phyloP scores from a whole-genome alignment of 768 basidiomycete species.

The Boletus subparvulus region DNA sequence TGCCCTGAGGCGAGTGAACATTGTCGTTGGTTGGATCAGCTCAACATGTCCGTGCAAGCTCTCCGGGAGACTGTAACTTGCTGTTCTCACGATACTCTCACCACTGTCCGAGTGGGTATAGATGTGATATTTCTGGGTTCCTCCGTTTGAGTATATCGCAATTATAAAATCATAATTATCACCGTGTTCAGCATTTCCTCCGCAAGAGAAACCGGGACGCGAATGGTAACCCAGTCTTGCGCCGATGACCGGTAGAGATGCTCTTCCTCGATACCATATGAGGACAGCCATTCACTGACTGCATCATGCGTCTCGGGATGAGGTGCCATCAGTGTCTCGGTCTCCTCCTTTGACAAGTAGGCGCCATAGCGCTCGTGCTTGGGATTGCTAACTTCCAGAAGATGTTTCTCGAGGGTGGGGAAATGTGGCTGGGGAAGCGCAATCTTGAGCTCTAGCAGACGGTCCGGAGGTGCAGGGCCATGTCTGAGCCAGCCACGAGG shows the following conservation, averaged over 20 bases:
- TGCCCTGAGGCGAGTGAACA: conserved; percentile 52
- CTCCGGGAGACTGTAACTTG: conserved; percentile 63
- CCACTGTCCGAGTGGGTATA: conserved; percentile 57
- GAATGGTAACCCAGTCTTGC: conserved; percentile 66
- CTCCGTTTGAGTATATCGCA: not conserved
- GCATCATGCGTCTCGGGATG: conserved; percentile 48
- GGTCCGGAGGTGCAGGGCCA: conserved; percentile 42
- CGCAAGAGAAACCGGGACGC: conserved; percentile 54
- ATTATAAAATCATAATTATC: conserved; percentile 13
- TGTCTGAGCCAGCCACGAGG: conserved; percentile 52
- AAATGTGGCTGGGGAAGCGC: conserved; percentile 57
- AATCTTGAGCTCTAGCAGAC: conserved; percentile 55
- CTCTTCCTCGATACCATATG: conserved; percentile 50
- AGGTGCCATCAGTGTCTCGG: conserved; percentile 61
- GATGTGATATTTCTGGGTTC: conserved; percentile 55
- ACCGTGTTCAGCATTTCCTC: conserved; percentile 76
- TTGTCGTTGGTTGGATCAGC: conserved; percentile 70
- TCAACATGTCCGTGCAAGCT: conserved; percentile 60
- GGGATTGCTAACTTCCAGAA: conserved; percentile 61
- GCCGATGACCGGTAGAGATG: conserved; percentile 58
- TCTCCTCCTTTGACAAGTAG: conserved; percentile 65
- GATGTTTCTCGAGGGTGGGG: conserved; percentile 45
- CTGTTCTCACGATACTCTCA: conserved; percentile 62
- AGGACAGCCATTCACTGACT: conserved; percentile 62
- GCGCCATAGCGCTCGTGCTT: conserved; percentile 52